Evolutionary conservation across 495 filamentous ascomycete species (phyloP).

Genomic region (Tuber brumale): DNA sequence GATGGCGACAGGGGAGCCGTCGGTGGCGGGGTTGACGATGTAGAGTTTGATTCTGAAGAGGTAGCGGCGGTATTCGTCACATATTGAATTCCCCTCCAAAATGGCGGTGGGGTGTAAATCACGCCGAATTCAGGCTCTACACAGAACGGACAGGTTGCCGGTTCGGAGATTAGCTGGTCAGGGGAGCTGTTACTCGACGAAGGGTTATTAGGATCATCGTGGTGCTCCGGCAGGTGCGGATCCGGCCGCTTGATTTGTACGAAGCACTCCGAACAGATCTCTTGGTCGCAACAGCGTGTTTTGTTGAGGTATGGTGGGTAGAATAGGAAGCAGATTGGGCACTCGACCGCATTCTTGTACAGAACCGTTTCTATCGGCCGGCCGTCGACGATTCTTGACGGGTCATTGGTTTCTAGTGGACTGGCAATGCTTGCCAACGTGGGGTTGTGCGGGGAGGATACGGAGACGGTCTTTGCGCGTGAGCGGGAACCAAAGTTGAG

Average conservation of each 20-base stretch:
- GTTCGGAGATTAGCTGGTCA: constrained; percentile 73
- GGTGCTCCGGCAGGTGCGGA: constrained; percentile 88
- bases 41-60: constrained; percentile 50
- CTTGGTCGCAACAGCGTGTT: constrained; percentile 90
- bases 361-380: constrained; percentile 84
- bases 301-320: constrained; percentile 96
- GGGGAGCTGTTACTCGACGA: constrained; percentile 48
- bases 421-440: constrained; percentile 25
- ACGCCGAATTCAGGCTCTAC: constrained; percentile 91
- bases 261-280: constrained; percentile 98
- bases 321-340: constrained; percentile 92
- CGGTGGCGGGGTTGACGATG: constrained; percentile 44
- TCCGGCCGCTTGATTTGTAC: constrained; percentile 97
- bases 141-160: constrained; percentile 92
- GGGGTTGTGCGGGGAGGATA: constrained; percentile 37
- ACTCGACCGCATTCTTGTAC: constrained; percentile 85
- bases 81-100: constrained; percentile 76
- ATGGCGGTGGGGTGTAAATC: constrained; percentile 80
- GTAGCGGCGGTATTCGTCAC: constrained; percentile 47
- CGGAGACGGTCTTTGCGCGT: constrained; percentile 74
- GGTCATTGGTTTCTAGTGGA: constrained; percentile 55
- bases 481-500: constrained; percentile 58
- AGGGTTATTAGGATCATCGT: constrained; percentile 51
- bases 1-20: constrained; percentile 45
- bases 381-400: constrained; percentile 69